Base-by-base conservation (phyloP, 208 protist species). In the Angomonas ambiguus region DNA sequence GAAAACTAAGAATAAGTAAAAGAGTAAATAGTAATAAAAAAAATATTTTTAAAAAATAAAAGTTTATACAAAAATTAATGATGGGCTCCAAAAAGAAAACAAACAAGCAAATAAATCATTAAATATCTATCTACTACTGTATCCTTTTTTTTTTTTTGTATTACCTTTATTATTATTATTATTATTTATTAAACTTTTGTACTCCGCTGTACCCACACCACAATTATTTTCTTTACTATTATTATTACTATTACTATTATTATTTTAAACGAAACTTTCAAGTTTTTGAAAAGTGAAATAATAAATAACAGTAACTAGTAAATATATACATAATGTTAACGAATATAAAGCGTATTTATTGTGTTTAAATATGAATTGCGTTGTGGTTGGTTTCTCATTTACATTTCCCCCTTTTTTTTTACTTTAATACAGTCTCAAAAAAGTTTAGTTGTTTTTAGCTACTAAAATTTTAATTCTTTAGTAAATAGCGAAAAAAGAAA, bases 151-250 rank as follows among this genome's bases (percentile, higher is more conserved):
- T n/a, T 59, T 57, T 51, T 62, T 38, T 57, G 24, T 59, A 42
- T 49, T 34, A 4, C 60, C 35, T 51, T 41, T 24, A 33, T 5
- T 27, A n/a, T n/a, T n/a, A n/a, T n/a, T n/a, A n/a, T n/a, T n/a
- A n/a, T n/a, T n/a, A n/a, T n/a, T n/a, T n/a, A n/a, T n/a, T n/a
- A n/a, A n/a, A n/a, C n/a, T n/a, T n/a, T n/a, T n/a, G n/a, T n/a
- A n/a, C n/a, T n/a, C n/a, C n/a, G n/a, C n/a, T n/a, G n/a, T n/a
- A n/a, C n/a, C n/a, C n/a, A n/a, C n/a, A n/a, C n/a, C n/a, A n/a
- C n/a, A n/a, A n/a, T n/a, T n/a, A n/a, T n/a, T n/a, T 27, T 68
- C 2, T 62, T 5, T 62, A 4, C 51, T 34, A 59, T 38, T 62
- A 30, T 48, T 48, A 20, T 48, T 48, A 48, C 38, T n/a, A 48